Evolutionary conservation across 148 eudicot genomes (phyloP), one percentile per base, ranked within the genome.

Genomic region (Drosera capensis): DNA sequence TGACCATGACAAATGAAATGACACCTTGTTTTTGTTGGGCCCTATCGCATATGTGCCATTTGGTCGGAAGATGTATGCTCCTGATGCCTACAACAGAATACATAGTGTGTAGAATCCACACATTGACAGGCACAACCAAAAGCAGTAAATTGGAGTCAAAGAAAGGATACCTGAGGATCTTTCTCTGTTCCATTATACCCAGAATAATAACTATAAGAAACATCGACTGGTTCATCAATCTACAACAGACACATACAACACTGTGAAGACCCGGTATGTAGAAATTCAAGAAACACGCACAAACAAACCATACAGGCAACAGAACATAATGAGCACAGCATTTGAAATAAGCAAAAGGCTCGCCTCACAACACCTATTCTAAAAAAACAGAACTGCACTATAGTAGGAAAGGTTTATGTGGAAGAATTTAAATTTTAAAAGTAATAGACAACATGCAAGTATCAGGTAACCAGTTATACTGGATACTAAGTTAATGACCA

Each of bases 1-100:
- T 36, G 16, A 22, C 12, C 9, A 3, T n/a, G 12, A 26, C 47
- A 13, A 43, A 29, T 1, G 19, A 7, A 25, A 13, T 17, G 25
- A 29, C 54, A 80, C 90, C 90, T 66, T 51, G 40, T 54, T 59
- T 60, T 34, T 74, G 58, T 71, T 67, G 21, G 78, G 28, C 25
- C 58, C 54, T 57, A 71, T 40, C 29, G 41, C 57, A 57, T 46
- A 63, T 18, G 81, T 71, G 40, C 74, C 72, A 67, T 71, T 77
- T 23, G 92, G 92, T 52, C 92, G 92, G 55, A 81, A 81, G 25
- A 81, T 49, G 37, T 81, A 81, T 26, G 92, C 92, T 45, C 92
- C 92, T 16, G 92, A 81, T 39, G 85, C 85, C 92, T 81, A 55
- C 46, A 74, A 54, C 7, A 40, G 51, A 24, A 45, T 51, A 35